Conservation (phyloP, 2,329 filamentous ascomycete species). For the Niveomyces coronatus region DNA sequence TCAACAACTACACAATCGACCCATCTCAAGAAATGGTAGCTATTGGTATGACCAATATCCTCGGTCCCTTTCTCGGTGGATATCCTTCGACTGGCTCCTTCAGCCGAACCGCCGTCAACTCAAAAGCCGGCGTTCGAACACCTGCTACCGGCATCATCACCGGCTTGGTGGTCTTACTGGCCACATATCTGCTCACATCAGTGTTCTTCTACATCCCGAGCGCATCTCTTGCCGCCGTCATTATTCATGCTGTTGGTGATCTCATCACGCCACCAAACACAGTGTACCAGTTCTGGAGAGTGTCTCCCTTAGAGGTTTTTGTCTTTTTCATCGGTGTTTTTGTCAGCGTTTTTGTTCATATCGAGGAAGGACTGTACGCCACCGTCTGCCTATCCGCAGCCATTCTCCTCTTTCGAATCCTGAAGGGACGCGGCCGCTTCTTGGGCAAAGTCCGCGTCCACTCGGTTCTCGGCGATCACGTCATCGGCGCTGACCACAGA, state of each 20-base stretch:
- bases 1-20: constrained; percentile 74
- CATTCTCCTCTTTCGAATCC: constrained; percentile 64
- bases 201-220: constrained; percentile 87
- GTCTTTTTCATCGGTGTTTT: constrained; percentile 82
- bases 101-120: constrained; percentile 84
- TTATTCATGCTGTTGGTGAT: constrained; percentile 84
- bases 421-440: constrained; percentile 69
- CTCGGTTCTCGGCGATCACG: constrained; percentile 66
- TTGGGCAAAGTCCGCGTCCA: constrained; percentile 73
- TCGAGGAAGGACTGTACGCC: constrained; percentile 80
- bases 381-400: constrained; percentile 62
- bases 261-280: constrained; percentile 74
- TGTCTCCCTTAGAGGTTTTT: constrained; percentile 69
- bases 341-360: constrained; percentile 69
- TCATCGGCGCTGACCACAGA: constrained; percentile 46
- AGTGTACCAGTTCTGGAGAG: constrained; percentile 80
- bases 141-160: constrained; percentile 81
- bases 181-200: constrained; percentile 70
- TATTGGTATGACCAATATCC: constrained; percentile 63
- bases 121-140: constrained; percentile 84
- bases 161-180: constrained; percentile 68
- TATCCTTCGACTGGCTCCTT: constrained; percentile 88
- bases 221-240: constrained; percentile 66
- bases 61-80: constrained; percentile 68
- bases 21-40: constrained; percentile 72